Evolutionary conservation across 2,329 filamentous ascomycete species (phyloP).

Genomic region (Microdochium nivale): DNA sequence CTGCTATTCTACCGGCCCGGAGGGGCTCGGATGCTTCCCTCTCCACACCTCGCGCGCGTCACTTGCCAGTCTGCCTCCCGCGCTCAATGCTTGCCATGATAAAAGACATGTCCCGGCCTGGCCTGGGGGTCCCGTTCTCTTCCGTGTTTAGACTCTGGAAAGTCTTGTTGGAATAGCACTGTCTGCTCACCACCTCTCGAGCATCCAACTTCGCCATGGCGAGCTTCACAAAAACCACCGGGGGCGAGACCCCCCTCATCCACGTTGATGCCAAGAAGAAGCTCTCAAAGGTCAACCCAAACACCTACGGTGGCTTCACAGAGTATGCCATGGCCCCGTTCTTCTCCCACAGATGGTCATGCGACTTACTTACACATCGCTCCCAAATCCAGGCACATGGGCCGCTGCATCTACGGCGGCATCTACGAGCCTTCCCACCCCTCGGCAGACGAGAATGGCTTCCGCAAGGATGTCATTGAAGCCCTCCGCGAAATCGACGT

Average conservation of each 20-base stretch:
- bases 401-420: conserved; percentile 79
- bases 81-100: background rate
- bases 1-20: background rate
- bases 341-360: background rate
- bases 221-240: conserved; percentile 60
- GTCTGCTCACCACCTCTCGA: background rate
- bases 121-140: too few relatives aligned
- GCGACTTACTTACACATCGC: background rate
- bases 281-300: conserved; percentile 67
- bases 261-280: conserved; percentile 55
- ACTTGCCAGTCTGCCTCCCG: background rate
- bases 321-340: conserved; percentile 45
- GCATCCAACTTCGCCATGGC: conserved; percentile 41
- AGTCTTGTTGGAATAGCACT: background rate
- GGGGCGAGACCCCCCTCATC: conserved; percentile 54
- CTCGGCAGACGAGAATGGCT: conserved; percentile 66
- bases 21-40: background rate
- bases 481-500: conserved; percentile 66
- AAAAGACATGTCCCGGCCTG: too few relatives aligned
- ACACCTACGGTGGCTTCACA: conserved; percentile 78
- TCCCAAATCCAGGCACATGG: conserved; percentile 60
- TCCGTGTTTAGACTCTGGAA: too few relatives aligned
- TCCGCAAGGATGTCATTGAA: conserved; percentile 69
- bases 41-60: background rate
- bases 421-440: conserved; percentile 72